Evolutionary conservation across 768 basidiomycete genomes (phyloP).

Genomic region (Lactarius quietus): DNA sequence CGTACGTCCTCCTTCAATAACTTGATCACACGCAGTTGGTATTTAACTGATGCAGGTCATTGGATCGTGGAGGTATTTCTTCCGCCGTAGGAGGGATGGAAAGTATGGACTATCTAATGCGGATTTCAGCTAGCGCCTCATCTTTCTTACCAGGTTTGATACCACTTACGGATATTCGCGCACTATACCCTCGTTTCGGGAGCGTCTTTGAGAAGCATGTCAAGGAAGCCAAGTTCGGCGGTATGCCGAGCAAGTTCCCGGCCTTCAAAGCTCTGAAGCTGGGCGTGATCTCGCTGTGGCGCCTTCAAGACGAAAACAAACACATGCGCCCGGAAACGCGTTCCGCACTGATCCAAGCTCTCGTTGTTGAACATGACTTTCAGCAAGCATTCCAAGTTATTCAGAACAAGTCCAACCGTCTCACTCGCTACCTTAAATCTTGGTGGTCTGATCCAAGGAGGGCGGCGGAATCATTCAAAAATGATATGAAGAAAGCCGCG

Average conservation of each 20-base stretch:
- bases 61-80: not conserved
- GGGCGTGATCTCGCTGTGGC: not conserved
- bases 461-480: not conserved
- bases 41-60: not conserved
- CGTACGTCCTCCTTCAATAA: not conserved
- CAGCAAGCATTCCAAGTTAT: not conserved
- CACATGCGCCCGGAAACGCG: not conserved
- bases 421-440: not conserved
- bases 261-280: not conserved
- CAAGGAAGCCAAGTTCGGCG: not conserved
- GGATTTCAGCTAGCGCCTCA: not conserved
- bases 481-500: slow-evolving; percentile 8
- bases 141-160: not conserved
- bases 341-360: not conserved
- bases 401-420: not conserved
- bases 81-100: not conserved
- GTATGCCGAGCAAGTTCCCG: not conserved
- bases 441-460: not conserved
- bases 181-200: not conserved
- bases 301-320: not conserved
- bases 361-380: not conserved
- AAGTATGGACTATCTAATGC: not conserved
- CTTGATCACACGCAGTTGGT: not conserved
- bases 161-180: not conserved
- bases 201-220: not conserved